Conservation (phyloP, 2,329 filamentous ascomycete species). For the Penicillium sp. region DNA sequence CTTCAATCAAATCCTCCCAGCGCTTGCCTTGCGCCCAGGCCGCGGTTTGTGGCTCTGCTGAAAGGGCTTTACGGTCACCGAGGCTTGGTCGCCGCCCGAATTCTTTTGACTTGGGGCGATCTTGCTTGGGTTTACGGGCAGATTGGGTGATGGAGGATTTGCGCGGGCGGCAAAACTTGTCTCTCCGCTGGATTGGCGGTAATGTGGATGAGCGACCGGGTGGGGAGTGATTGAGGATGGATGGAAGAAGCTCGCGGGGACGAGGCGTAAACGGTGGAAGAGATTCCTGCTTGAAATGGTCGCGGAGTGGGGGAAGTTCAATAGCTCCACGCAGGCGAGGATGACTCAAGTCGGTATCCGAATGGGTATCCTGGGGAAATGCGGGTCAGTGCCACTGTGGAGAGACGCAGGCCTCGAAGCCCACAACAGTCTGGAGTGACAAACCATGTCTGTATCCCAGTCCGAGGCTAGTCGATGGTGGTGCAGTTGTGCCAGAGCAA, state of each 20-base stretch:
- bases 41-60: conserved; percentile 77
- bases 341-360: conserved; percentile 66
- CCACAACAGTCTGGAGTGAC: conserved; percentile 33
- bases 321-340: conserved; percentile 64
- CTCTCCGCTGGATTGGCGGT: conserved; percentile 73
- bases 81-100: conserved; percentile 70
- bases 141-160: conserved; percentile 86
- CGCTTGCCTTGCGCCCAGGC: conserved; percentile 75
- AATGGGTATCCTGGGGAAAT: conserved; percentile 63
- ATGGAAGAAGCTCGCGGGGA: conserved; percentile 75
- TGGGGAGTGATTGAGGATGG: conserved; percentile 74
- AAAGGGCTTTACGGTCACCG: conserved; percentile 78
- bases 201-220: conserved; percentile 85
- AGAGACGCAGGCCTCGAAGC: conserved; percentile 16
- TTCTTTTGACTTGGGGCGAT: conserved; percentile 75
- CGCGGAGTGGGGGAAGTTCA: conserved; percentile 70
- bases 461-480: conserved; percentile 73
- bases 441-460: conserved; percentile 71
- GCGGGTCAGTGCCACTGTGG: conserved; percentile 23
- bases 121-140: conserved; percentile 72
- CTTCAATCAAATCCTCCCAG: conserved; percentile 96
- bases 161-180: conserved; percentile 70
- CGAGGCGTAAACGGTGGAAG: conserved; percentile 62
- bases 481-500: conserved; percentile 81
- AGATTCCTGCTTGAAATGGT: conserved; percentile 69